Base-by-base conservation (phyloP, 2,329 filamentous ascomycete genomes). In the Colletotrichum incanum region DNA sequence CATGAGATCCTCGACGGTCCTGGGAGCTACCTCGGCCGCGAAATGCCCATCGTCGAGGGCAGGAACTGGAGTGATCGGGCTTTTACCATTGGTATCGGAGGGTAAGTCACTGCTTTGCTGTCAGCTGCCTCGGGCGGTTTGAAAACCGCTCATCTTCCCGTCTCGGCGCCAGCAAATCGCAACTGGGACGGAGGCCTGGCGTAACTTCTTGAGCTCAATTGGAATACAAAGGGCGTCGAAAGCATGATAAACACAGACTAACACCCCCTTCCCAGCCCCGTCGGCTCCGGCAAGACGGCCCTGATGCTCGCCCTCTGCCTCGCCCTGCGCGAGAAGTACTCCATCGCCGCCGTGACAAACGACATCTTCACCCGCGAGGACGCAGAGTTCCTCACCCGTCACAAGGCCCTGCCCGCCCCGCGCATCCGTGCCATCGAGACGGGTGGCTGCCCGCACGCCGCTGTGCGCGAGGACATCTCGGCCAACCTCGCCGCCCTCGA, bases 331-430 rank as follows among this genome's bases (percentile, higher is more conserved):
- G 87, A 92, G 62, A 86, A 89, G 67, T 95, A 94, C 89, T 94
- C 92, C 80, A 93, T 99, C 78, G 96, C 96, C 0, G 96, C 95
- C 72, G 96, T 99, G 28, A 99, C 96, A 61, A 98, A 98, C 88
- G 96, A 98, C 87, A 98, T 98, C 87, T 98, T 98, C 88, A 98
- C 96, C 28, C 93, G 93, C 75, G 96, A 99, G 85, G 96, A 99
- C 87, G 95, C 95, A 86, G 96, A 98, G 84, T 99, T 99, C 86
- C 91, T 99, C 34, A 97, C 94, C 71, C 91, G 92, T 69, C 89
- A 98, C 88, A 88, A 90, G 75, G 96, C 96, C 7, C 92, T 98
- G 0, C 93, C 95, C 0, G 89, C 95, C 6, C 83, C 89, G 37
- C 94, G 96, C 72, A 98, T 98, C 85, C 91, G 93, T 73, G 96